phyloP scores from a whole-genome alignment of 2,329 filamentous ascomycete genomes.

The Cercospora brassicicola region DNA sequence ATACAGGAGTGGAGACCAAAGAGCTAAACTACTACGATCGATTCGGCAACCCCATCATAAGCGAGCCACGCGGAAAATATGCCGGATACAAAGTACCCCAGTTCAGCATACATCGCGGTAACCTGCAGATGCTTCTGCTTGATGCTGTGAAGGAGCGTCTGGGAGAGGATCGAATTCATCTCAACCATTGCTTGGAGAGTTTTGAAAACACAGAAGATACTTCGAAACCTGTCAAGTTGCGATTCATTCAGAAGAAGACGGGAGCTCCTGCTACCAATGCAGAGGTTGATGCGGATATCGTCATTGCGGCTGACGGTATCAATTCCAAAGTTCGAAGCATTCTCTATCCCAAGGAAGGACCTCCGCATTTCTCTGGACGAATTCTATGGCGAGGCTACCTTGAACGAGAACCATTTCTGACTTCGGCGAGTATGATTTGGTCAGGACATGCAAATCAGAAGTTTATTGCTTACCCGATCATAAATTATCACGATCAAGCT shows the following conservation, averaged over 20 bases:
- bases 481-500: conserved; percentile 31
- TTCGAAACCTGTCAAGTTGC: conserved; percentile 8
- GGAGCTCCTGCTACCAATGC: conserved; percentile 34
- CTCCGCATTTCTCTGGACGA: conserved; percentile 48
- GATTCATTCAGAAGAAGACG: conserved; percentile 19
- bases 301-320: conserved; percentile 50
- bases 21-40: conserved; percentile 51
- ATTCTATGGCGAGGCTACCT: conserved; percentile 51
- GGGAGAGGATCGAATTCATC: conserved; percentile 42
- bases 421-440: conserved; percentile 49
- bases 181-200: conserved; percentile 42
- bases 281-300: conserved; percentile 38
- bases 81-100: conserved; percentile 49
- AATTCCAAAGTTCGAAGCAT: conserved; percentile 46
- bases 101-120: conserved; percentile 49
- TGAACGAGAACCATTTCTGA: conserved; percentile 45
- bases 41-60: conserved; percentile 47
- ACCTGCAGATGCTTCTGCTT: conserved; percentile 49
- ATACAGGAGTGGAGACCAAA: conserved; percentile 45
- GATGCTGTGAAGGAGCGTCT: conserved; percentile 46
- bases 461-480: conserved; percentile 52
- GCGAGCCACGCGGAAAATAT: conserved; percentile 44
- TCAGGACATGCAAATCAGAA: conserved; percentile 51
- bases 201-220: conserved; percentile 42
- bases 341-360: conserved; percentile 49